Evolutionary conservation across 2,329 filamentous ascomycete genomes (phyloP), one percentile per base, ranked within the genome.

Genomic region (Beauveria scarabaeidicola): DNA sequence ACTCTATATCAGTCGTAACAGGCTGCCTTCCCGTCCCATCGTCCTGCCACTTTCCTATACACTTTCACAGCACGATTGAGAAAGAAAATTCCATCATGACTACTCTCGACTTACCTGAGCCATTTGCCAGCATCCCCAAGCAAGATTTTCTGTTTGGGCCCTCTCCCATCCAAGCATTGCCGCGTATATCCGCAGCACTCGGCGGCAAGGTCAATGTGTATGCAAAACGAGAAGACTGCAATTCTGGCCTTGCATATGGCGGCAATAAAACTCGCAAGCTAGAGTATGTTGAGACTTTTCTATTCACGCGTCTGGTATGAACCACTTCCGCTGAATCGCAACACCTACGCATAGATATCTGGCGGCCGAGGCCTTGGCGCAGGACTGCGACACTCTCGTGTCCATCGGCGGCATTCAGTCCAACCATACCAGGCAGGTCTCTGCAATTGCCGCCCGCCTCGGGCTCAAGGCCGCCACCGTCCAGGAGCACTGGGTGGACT

Each of bases 181-280:
- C 84, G 58, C 80, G 85, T 63, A 87, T 89, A 67, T 84, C 83
- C 36, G 70, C 77, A 57, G 82, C 81, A 25, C 78, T 89, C 5
- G 80, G 81, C 52, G 79, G 79, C 32, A 79, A 79, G 65, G 82
- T 87, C 44, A 76, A 78, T 21, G 80, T 90, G 63, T 90, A 84
- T 68, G 86, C 87, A 57, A 90, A 90, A 72, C 81, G 87, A 54
- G 87, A 90, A 64, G 87, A 90, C 72, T 83, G 84, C 67, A 88
- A 87, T 72, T 87, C 84, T 1, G 82, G 81, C 0, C 78, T 88
- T 19, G 85, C 85, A 3, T 87, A 79, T 66, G 86, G 86, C 41
- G 86, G 85, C 57, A 89, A 89, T 75, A 89, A 89, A 72, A 83
- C 81, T 32, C 78, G 86, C 61, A 89, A 89, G 70, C 77, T 89